Base-by-base conservation (phyloP, 2,329 filamentous ascomycete genomes). In the Sporothrix pallida region DNA sequence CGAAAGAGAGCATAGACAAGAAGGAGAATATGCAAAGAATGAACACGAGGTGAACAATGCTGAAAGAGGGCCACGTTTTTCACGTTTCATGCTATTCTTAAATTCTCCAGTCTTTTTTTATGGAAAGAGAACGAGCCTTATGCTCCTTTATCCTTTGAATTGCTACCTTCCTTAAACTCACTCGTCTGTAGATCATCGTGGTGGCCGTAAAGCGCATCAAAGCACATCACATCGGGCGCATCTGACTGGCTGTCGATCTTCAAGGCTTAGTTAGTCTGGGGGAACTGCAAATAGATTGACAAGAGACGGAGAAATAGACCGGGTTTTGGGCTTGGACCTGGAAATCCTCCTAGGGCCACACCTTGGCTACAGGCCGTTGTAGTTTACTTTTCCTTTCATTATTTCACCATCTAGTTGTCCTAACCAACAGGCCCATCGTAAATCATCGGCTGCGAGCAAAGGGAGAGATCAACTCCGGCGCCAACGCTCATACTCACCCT, bases 381-480 rank as follows among this genome's bases (percentile, higher is more conserved):
- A 37, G 31, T 37, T 37, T 37, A 37, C 31, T 37, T 37, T 37
- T 37, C 31, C 31, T 37, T 37, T 37, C 31, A 37, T 37, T 37
- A 37, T 37, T 37, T 37, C 31, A 37, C 31, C 31, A 37, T 7
- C 5, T 37, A 3, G 31, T 37, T 3, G 2, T 7, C 31, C 31
- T 37, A 37, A 37, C 13, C 52, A 9, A 58, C 54, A 26, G 3
- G 12, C 12, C 23, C n/a, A 23, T 63, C 37, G 8, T 65, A 1
- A n/a, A 44, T 65, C 60, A 46, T 48, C 62, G 42, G 42, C 62
- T 17, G 23, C 42, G 42, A 67, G 42, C 62, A 67, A 67, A 67
- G 62, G 62, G 42, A 46, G 60, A 15, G 42, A 15, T 6, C 60
- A 65, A 46, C 9, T 65, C 60, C 37, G 62, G 42, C 62, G 62